Evolutionary conservation across 1,139 yeast species (phyloP), one percentile per base, ranked within the genome.

Genomic region (Yamadazyma atmosphaerica): DNA sequence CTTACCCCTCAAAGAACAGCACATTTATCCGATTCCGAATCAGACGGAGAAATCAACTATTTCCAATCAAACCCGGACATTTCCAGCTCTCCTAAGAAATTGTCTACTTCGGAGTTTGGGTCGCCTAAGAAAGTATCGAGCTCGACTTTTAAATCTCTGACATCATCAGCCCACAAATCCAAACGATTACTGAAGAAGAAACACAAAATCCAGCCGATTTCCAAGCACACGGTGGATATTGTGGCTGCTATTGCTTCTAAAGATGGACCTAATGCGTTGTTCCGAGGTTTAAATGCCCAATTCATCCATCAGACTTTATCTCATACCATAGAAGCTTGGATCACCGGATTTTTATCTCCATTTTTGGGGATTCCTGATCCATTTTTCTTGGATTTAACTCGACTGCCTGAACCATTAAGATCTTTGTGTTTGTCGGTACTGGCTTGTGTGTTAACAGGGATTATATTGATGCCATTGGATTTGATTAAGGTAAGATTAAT

Each of bases 321-420:
- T 1, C 80, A 82, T 41, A 86, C 95, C 1, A 68, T 89, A 36
- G 95, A 87, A 54, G 89, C 96, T 1, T 90, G 98, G 97, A 72
- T 88, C 32, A 83, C 95, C 0, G 96, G 96, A 5, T 80, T 90
- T 50, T 60, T 88, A 12, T 82, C 96, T 5, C 92, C 96, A 3
- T 69, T 86, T 37, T 64, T 87, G 40, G 86, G 87, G 12, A 79
- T 88, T n/a, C 96, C 96, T 0, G 97, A 89, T 56, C 96, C 97
- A 1, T 81, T 83, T 47, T 85, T 87, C 58, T 81, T 88, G 46
- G 96, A 87, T 49, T 75, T 87, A 45, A 74, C 88, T 19, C 95
- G 86, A 54, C 84, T 92, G 25, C 81, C 90, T 3, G 88, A 83
- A 47, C 89, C 95, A 1, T 65, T 80, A 41, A 68, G 76, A 37